Percentiles rank a stretch among this genome's conserved stretches.
Evolutionary conservation across 1,139 yeast species (phyloP).

Genomic region (Geotrichum bryndzae): DNA sequence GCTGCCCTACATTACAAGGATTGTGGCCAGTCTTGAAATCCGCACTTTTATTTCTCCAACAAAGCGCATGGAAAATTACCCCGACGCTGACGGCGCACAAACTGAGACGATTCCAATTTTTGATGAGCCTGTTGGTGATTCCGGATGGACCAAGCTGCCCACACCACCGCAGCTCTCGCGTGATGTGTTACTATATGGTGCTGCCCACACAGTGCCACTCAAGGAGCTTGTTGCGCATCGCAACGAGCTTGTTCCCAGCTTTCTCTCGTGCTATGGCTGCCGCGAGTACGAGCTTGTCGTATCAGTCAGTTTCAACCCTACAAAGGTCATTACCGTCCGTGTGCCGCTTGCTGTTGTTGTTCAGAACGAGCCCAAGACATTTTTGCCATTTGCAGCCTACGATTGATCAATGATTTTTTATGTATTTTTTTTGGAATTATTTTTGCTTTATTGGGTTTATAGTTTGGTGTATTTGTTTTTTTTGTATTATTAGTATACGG

Average conservation of each 20-base stretch:
- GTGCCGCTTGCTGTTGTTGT: constrained; percentile 9
- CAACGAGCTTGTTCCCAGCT: constrained; percentile 6
- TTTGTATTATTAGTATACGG: too few species aligned
- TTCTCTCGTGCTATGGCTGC: constrained; percentile 2
- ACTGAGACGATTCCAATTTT: neutral
- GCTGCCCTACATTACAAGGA: constrained; percentile 7
- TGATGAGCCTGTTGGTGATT: neutral
- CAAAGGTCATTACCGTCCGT: neutral
- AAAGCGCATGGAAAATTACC: neutral
- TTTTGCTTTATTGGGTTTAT: neutral
- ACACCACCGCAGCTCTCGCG: constrained; percentile 8
- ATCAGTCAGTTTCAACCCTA: constrained; percentile 4
- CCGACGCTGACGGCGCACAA: neutral
- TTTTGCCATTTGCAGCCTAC: neutral
- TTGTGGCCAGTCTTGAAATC: constrained; percentile 1
- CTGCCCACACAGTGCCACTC: constrained; percentile 6
- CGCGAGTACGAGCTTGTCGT: constrained; percentile 11
- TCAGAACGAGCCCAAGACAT: neutral
- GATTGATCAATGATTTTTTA: neutral
- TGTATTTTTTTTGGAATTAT: neutral
- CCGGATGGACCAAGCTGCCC: constrained; percentile 12
- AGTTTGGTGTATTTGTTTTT: neutral
- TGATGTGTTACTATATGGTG: constrained; percentile 2
- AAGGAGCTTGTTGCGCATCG: neutral
- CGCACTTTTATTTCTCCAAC: constrained; percentile 1